Evolutionary conservation across 2,329 filamentous ascomycete species (phyloP).

Genomic region (Lanzia echinophila): DNA sequence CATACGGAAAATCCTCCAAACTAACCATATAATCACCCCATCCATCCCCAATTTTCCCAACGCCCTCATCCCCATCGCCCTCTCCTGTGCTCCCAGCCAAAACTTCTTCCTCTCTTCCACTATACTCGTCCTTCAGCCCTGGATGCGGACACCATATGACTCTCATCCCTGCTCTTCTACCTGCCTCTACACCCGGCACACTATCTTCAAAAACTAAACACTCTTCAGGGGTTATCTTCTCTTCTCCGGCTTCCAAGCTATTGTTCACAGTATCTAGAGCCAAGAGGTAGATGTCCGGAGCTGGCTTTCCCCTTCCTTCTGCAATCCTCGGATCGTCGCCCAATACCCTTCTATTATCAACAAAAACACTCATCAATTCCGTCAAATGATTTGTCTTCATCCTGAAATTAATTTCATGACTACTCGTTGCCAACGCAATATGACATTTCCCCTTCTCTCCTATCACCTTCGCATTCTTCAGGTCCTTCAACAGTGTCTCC

Average conservation of each 20-base stretch:
- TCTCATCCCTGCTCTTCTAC: conserved; percentile 86
- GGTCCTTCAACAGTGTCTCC: conserved; percentile 53
- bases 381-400: conserved; percentile 41
- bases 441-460: conserved; percentile 42
- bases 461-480: conserved; percentile 33
- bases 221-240: conserved; percentile 69
- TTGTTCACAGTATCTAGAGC: conserved; percentile 81
- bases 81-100: conserved; percentile 65
- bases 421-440: conserved; percentile 75
- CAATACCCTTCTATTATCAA: conserved; percentile 63
- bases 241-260: conserved; percentile 54
- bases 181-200: conserved; percentile 86
- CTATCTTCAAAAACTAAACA: conserved; percentile 96
- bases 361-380: conserved; percentile 59
- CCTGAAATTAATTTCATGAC: conserved; percentile 39
- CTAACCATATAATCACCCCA: conserved; percentile 51
- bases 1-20: conserved; percentile 51
- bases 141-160: conserved; percentile 89
- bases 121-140: conserved; percentile 67
- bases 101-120: conserved; percentile 70
- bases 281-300: conserved; percentile 89
- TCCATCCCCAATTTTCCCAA: conserved; percentile 53
- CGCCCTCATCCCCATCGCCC: conserved; percentile 46
- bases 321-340: conserved; percentile 79
- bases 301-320: conserved; percentile 79